Evolutionary conservation across 129 eudicot species (phyloP), one percentile per base, ranked within the genome.

Genomic region (Flaveria trinervia): DNA sequence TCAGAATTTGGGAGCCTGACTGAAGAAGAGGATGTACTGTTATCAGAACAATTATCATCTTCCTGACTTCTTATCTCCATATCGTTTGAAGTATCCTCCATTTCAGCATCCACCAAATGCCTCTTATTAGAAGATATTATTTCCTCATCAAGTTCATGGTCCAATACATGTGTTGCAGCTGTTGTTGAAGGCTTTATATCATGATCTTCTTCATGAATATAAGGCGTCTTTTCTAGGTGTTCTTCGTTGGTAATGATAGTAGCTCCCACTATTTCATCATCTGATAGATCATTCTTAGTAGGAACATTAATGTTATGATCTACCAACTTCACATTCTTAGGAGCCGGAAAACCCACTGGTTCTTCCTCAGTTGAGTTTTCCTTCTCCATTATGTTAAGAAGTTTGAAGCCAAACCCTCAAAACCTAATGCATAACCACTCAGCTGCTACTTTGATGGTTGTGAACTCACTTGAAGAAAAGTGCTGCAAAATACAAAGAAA

Each of bases 351-450:
- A 81, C 50, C 70, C 16, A 73, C 74, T 43, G 36, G 55, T 68
- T 60, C 45, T 75, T 52, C 65, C 64, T 61, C 84, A 28, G 33
- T 17, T 36, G 72, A 73, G 36, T 80, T 84, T 80, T 78, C 83
- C 80, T 65, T 78, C 71, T 78, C 82, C 84, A 82, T 86, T 69
- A 73, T 45, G 2, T 26, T 76, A 61, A 62, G 11, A 71, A 70
- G 33, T 50, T 70, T 57, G 46, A 2, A 77, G 64, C 62, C 72
- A 57, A 65, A 72, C 76, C 65, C 68, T 77, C 71, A 64, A 83
- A 17, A 67, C 52, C 51, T n/a, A 33, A 77, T 73, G 70, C 72
- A 66, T 61, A 26, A 45, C 64, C 20, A 77, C 56, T 43, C 48
- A 80, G 65, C 73, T 70, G 45, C 73, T 70, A 20, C 51, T 15